A percentile compares a stretch with the other conserved stretches of the same genome.
Evolutionary conservation across 768 basidiomycete species (phyloP).

Genomic region (Suillus discolor): DNA sequence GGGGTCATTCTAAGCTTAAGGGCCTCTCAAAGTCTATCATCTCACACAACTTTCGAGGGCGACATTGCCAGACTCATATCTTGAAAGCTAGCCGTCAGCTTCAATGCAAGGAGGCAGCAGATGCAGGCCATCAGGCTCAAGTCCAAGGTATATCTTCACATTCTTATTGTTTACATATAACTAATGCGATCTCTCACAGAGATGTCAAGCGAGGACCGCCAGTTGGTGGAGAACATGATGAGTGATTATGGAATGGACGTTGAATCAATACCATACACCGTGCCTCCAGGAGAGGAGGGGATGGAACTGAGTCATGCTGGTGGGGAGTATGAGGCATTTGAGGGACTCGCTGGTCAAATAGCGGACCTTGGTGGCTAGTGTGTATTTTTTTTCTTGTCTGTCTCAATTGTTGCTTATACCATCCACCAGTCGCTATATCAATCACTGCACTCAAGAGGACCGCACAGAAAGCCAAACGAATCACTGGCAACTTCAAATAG

Average conservation of each 20-base stretch:
- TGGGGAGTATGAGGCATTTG: too few relatives aligned
- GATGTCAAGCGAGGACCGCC: too few relatives aligned
- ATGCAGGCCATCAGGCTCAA: not conserved
- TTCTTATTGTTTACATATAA: too few relatives aligned
- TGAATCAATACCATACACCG: too few relatives aligned
- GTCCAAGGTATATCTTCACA: not conserved
- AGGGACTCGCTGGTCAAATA: not conserved
- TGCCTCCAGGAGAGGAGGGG: too few relatives aligned
- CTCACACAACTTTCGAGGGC: not conserved
- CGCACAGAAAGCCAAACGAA: not conserved
- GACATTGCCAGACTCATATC: not conserved
- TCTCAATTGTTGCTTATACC: not conserved
- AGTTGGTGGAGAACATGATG: too few relatives aligned
- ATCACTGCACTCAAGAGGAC: not conserved
- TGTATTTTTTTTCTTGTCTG: not conserved
- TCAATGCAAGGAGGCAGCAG: not conserved
- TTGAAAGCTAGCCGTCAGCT: not conserved
- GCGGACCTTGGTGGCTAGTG: not conserved
- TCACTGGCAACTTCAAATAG: not conserved
- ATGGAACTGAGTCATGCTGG: too few relatives aligned
- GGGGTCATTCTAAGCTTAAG: not conserved
- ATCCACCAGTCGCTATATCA: not conserved
- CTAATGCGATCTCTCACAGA: too few relatives aligned
- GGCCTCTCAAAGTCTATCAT: not conserved
- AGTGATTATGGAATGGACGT: too few relatives aligned